Conservation (phyloP, 225 moss, liverwort and hornwort genomes). For the Polytrichum formosum region DNA sequence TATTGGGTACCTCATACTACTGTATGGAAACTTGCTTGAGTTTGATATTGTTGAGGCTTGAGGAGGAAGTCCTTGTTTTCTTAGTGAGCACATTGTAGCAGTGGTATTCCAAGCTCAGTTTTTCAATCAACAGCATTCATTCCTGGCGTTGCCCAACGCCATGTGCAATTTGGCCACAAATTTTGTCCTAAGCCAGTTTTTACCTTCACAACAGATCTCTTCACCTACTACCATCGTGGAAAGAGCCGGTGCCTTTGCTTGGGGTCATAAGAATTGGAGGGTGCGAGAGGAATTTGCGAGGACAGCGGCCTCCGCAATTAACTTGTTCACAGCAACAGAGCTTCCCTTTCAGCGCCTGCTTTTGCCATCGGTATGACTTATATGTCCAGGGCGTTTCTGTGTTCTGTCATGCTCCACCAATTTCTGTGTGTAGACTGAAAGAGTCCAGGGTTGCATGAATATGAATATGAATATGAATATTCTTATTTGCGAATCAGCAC, state of each 20-base stretch:
- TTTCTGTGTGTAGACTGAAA: not conserved
- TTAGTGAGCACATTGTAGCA: not conserved
- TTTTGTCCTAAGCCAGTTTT: too few relatives aligned
- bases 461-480: too few relatives aligned
- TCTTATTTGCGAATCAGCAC: not conserved
- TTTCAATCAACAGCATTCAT: too few relatives aligned
- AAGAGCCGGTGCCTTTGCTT: constrained; percentile 79
- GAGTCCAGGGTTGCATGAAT: not conserved
- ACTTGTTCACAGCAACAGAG: constrained; percentile 87
- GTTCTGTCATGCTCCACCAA: not conserved
- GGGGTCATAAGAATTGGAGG: constrained; percentile 93
- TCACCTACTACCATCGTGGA: constrained; percentile 92
- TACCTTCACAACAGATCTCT: constrained; percentile 57
- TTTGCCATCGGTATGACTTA: constrained; percentile 69
- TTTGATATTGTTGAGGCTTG: constrained; percentile 14
- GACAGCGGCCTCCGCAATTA: constrained; percentile 89
- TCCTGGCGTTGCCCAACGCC: too few relatives aligned
- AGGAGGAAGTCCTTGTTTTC: constrained; percentile 2
- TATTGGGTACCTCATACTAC: not conserved
- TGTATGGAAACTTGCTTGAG: constrained; percentile 2
- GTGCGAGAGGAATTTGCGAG: constrained; percentile 98
- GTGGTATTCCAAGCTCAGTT: too few relatives aligned
- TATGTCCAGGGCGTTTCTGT: not conserved
- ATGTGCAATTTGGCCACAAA: too few relatives aligned
- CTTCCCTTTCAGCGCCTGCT: constrained; percentile 92